These are phyloP conservation scores for Monoraphidium neglectum DNA, from an alignment of 139 green algal species.

Conservation along the genomic window DNA sequence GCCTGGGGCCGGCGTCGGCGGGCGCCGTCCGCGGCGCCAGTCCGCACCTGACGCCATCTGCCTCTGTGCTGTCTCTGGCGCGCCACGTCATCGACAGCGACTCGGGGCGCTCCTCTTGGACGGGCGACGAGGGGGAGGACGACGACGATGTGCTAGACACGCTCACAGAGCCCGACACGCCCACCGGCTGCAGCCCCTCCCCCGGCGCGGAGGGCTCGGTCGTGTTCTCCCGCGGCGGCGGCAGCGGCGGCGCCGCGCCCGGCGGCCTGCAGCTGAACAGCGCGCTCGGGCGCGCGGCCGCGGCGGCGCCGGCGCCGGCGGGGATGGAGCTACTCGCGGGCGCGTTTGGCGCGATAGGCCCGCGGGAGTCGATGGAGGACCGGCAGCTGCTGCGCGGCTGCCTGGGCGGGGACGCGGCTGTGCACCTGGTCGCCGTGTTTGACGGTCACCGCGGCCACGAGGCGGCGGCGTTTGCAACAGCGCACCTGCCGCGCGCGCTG, in stretches of 20 bases:
- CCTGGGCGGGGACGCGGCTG: constrained; percentile 17
- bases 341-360: constrained; percentile 41
- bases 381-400: constrained; percentile 49
- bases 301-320: no score
- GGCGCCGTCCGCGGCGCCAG: no score
- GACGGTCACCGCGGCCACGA: constrained; percentile 81
- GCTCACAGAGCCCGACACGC: no score
- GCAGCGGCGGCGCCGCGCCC: no score
- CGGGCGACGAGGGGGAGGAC: background rate
- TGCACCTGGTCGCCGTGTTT: constrained; percentile 72
- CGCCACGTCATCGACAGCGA: background rate
- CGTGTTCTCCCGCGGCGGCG: no score
- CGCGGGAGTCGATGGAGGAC: constrained; percentile 80
- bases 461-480: constrained; percentile 56
- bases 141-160: background rate
- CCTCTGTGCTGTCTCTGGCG: no score
- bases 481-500: constrained; percentile 42
- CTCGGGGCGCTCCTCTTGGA: background rate
- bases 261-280: no score
- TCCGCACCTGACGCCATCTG: no score
- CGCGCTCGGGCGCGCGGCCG: no score
- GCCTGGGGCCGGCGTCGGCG: no score
- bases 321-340: constrained; percentile 2
- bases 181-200: no score
- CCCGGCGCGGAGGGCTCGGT: no score